These are phyloP conservation scores for Pleurotus pulmonarius DNA, from an alignment of 768 basidiomycete species.

Conservation along the genomic window DNA sequence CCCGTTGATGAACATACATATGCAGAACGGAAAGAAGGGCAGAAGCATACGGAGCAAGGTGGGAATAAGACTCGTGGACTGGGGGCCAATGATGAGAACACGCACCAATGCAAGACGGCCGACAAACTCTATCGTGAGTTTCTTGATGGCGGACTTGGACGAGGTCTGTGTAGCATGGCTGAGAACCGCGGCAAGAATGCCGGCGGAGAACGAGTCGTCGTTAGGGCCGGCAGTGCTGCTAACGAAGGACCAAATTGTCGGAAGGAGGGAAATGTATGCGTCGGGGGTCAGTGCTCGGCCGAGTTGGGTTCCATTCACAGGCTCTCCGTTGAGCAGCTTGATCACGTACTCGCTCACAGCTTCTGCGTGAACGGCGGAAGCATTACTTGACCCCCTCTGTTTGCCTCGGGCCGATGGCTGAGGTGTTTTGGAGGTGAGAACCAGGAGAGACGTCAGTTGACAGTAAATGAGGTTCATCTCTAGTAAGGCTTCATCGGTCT, in stretches of 20 bases:
- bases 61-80: not conserved
- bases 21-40: not conserved
- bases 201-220: constrained; percentile 17
- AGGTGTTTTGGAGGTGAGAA: constrained; percentile 32
- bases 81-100: constrained; percentile 1
- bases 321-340: constrained; percentile 51
- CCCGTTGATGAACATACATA: too few relatives aligned
- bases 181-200: constrained; percentile 52
- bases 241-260: constrained; percentile 75
- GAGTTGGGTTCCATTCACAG: constrained; percentile 35
- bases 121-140: constrained; percentile 71
- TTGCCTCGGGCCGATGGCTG: constrained; percentile 6
- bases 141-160: constrained; percentile 63
- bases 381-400: constrained; percentile 9
- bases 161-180: constrained; percentile 61
- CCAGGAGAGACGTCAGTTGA: constrained; percentile 65
- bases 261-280: constrained; percentile 66
- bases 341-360: constrained; percentile 60
- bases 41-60: not conserved
- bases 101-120: constrained; percentile 66
- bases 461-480: constrained; percentile 76
- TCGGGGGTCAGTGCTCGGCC: constrained; percentile 47
- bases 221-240: constrained; percentile 32
- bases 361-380: constrained; percentile 37
- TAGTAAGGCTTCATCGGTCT: constrained; percentile 68